Base-by-base conservation (phyloP, 2,329 filamentous ascomycete genomes). In the Dactylellina haptotyla region DNA sequence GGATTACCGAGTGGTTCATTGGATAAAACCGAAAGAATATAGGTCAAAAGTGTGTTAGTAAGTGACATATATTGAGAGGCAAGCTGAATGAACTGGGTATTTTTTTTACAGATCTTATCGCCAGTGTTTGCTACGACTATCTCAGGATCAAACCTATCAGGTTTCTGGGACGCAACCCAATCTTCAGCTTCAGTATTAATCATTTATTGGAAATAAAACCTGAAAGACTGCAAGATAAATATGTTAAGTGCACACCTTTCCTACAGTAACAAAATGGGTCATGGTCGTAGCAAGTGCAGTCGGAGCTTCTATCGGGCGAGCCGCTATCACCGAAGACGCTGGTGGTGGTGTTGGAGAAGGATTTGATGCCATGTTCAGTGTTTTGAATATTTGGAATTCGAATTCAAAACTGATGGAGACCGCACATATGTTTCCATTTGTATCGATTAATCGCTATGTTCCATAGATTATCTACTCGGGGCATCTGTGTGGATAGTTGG, bases 1-100 rank as follows among this genome's bases (percentile, higher is more conserved):
- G 83, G 6, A 86, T 85, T n/a, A 90, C 85, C 2, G 87, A 88
- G 77, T 90, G 88, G 57, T 86, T 87, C 20, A 82, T 82, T 0
- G 88, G 87, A 75, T 86, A 89, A 77, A 90, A 89, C 45, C 84
- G 81, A 79, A 87, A 90, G 73, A 85, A 83, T 82, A 20, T 18
- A 56, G 53, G 70, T 43, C 76, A n/a, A 12, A 28, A n/a, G 10
- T 10, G n/a, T 32, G 26, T 72, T 77, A 50, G 66, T 23, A 23
- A 50, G 20, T 23, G n/a, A 5, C 20, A 20, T 46, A 46, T 10
- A 4, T 46, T 18, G 18, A 39, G 45, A 14, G n/a, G 46, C 10
- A 58, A 51, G 41, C 5, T 14, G 16, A 14, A n/a, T 43, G 8
- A 18, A 34, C 26, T 12, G 20, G n/a, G 4, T 1, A 2, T 25